phyloP scores from a whole-genome alignment of 208 protist species.

The Leishmania braziliensis region DNA sequence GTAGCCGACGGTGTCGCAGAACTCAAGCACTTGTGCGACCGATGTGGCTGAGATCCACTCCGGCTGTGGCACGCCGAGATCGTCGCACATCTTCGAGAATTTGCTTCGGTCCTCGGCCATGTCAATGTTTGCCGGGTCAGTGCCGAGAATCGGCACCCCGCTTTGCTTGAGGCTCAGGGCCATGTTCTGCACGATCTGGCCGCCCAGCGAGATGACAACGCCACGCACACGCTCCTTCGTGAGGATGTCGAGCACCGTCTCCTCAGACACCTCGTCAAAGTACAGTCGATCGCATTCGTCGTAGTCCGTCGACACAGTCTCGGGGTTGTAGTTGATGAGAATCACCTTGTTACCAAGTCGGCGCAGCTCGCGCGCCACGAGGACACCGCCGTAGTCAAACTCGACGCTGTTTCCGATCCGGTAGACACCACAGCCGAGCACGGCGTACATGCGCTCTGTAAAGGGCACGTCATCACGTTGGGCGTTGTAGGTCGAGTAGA shows the following conservation, averaged over 20 bases:
- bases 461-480: slow-evolving; percentile 87
- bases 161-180: slow-evolving; percentile 91
- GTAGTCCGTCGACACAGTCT: slow-evolving; percentile 99
- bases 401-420: slow-evolving; percentile 98
- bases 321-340: slow-evolving; percentile 99
- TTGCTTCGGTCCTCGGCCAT: slow-evolving; percentile 97
- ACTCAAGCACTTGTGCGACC: slow-evolving; percentile 89
- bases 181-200: slow-evolving; percentile 99
- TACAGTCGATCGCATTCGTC: slow-evolving; percentile 98
- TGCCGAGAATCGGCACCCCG: slow-evolving; percentile 96
- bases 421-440: slow-evolving; percentile 98
- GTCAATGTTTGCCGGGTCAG: slow-evolving; percentile 96
- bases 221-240: slow-evolving; percentile 91
- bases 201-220: slow-evolving; percentile 96
- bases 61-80: slow-evolving; percentile 96
- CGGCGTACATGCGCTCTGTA: slow-evolving; percentile 84
- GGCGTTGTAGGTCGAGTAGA: slow-evolving; percentile 97
- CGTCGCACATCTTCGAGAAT: slow-evolving; percentile 94
- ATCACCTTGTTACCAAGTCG: slow-evolving; percentile 94
- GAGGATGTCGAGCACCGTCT: slow-evolving; percentile 97
- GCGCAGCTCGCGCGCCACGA: slow-evolving; percentile 93
- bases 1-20: slow-evolving; percentile 93
- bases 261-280: slow-evolving; percentile 98
- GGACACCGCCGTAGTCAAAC: slow-evolving; percentile 98
- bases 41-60: slow-evolving; percentile 95